Conservation (phyloP, 192 early-diverging fungal genomes). For the Phycomyces nitens region DNA sequence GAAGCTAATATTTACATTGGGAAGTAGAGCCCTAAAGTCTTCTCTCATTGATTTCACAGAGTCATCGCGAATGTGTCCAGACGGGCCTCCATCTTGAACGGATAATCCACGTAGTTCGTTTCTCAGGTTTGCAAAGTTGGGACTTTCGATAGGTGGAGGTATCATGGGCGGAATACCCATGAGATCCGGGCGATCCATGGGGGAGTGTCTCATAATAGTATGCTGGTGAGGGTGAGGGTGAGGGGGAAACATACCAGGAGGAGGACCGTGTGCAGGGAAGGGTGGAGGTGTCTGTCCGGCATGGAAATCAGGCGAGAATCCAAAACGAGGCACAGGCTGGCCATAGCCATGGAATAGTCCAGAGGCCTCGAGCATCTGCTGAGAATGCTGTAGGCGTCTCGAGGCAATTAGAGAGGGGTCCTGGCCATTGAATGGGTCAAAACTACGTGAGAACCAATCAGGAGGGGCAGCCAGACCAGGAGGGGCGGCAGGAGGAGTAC, state of each 20-base stretch:
- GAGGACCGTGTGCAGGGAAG: slow-evolving; percentile 8
- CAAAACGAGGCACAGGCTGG: slow-evolving; percentile 6
- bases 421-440: slow-evolving; percentile 32
- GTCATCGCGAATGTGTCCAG: slow-evolving; percentile 1
- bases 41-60: slow-evolving; percentile 41
- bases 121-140: slow-evolving; percentile 1
- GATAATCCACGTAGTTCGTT: slow-evolving; percentile 10
- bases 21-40: slow-evolving; percentile 53
- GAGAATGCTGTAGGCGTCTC: slow-evolving; percentile 34
- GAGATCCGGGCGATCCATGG: not conserved
- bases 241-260: slow-evolving; percentile 12
- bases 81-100: not conserved
- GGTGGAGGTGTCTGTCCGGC: not conserved
- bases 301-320: slow-evolving; percentile 9
- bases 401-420: slow-evolving; percentile 30
- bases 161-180: slow-evolving; percentile 7
- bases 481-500: slow-evolving; percentile 11
- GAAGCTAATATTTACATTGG: slow-evolving; percentile 62
- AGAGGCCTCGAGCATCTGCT: slow-evolving; percentile 32
- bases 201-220: slow-evolving; percentile 13
- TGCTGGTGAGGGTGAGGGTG: slow-evolving; percentile 6
- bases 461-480: slow-evolving; percentile 29
- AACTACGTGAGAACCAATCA: slow-evolving; percentile 27
- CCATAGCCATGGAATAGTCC: slow-evolving; percentile 27
- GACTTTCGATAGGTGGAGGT: not conserved